Evolutionary conservation across 2,329 filamentous ascomycete genomes (phyloP), one percentile per base, ranked within the genome.

Genomic region (Calonectria crousiana): DNA sequence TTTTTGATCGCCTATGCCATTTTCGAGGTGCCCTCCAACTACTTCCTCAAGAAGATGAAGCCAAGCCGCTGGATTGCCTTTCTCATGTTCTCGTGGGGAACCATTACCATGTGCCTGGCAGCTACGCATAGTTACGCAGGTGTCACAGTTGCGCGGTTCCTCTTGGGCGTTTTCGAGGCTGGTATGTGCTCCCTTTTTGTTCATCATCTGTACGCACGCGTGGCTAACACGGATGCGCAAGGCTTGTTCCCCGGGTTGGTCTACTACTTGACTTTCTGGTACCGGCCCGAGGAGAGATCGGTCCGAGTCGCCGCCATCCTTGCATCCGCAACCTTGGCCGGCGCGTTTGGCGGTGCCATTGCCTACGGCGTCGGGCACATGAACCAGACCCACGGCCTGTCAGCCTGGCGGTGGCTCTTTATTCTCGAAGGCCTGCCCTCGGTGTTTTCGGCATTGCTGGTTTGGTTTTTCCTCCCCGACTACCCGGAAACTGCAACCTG

Each of bases 361-460:
- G 93, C 93, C 0, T 94, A 92, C 70, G 92, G 88, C 0, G 92
- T 95, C 67, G 92, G 92, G 0, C 91, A 92, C 78, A 93, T 95
- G 90, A 91, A 94, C 74, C 88, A 90, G 3, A 84, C 90, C 0
- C 83, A 86, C 0, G 92, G 92, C 0, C 86, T 91, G 26, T 86
- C 88, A 3, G 93, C 91, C 0, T 95, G 93, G 93, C 86, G 93
- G 53, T 94, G 86, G 89, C 85, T 90, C 8, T 90, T 90, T 74
- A 87, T 92, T 60, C 85, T 92, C 20, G 90, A 92, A 83, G 93
- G 93, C 0, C 85, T 93, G 3, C 88, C 89, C 0, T 94, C 93
- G 0, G 87, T 93, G 1, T 9, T 94, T 0, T 94, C 81, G 4
- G 92, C 92, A 1, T 77, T 92, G 8, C 81, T 87, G 1, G 90